Percentiles rank a stretch among this genome's conserved stretches.
These are phyloP conservation scores for Elaeis guineensis DNA, from an alignment of 176 grass and related monocot genomes.

Conservation along the genomic window DNA sequence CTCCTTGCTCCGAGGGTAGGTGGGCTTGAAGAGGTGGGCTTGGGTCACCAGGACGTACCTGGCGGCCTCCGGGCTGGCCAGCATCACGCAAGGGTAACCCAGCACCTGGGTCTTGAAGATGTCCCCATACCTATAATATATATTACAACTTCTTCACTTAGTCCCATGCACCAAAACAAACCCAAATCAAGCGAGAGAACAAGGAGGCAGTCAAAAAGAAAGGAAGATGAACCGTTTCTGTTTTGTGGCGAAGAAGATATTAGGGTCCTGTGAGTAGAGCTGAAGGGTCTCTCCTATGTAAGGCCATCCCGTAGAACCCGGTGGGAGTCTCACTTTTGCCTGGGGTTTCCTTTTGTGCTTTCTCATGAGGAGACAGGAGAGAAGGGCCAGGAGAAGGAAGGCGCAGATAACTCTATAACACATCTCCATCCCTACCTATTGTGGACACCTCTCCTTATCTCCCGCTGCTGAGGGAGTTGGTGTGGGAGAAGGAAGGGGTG, in stretches of 20 bases:
- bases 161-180: not conserved
- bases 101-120: conserved; percentile 85
- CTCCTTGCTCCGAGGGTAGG: conserved; percentile 92
- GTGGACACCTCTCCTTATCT: too few species aligned
- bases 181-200: not conserved
- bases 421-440: conserved; percentile 4
- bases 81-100: conserved; percentile 91
- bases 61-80: conserved; percentile 93
- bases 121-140: conserved; percentile 56
- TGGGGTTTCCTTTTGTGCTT: conserved; percentile 14
- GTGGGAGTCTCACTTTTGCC: conserved; percentile 25
- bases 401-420: conserved; percentile 1
- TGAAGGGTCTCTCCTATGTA: conserved; percentile 93
- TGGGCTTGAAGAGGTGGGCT: conserved; percentile 74
- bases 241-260: conserved; percentile 62
- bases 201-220: not conserved
- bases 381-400: conserved; percentile 3
- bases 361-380: conserved; percentile 16
- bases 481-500: too few species aligned
- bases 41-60: conserved; percentile 74
- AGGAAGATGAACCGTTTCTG: conserved; percentile 39
- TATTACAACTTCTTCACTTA: not conserved
- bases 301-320: conserved; percentile 89
- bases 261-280: conserved; percentile 89
- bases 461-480: too few species aligned